Base-by-base conservation (phyloP, 2,329 filamentous ascomycete genomes). In the Aspergillus flavus region DNA sequence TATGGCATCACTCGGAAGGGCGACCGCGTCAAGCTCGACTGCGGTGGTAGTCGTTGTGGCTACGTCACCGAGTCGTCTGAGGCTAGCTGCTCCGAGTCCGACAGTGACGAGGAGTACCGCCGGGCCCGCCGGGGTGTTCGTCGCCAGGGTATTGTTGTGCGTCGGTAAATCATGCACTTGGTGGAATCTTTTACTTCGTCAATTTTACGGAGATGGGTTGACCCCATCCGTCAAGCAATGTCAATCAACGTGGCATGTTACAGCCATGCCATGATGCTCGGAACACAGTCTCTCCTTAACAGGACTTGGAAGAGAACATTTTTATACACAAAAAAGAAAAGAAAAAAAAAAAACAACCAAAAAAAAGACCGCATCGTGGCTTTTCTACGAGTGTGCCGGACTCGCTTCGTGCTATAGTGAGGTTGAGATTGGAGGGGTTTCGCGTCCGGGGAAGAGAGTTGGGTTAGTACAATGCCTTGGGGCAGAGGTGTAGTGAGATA, bases 1-100 rank as follows among this genome's bases (percentile, higher is more conserved):
- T 97, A 95, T 84, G 94, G 94, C 72, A 96, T 98, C 84, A 97
- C 94, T 68, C 91, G 93, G 82, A 89, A 90, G 79, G 93, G 94
- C 76, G 91, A 96, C 80, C 90, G 94, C 74, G 91, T 98, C 86
- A 95, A 94, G 87, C 89, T 97, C 79, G 94, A 97, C 87, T 98
- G 94, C 76, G 93, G 93, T 72, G 94, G 94, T 71, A 84, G 89
- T 66, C 90, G 92, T 77, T 97, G 94, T 81, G 92, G 92, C 74
- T 95, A 91, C 82, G 87, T 86, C 53, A 72, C 71, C 68, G 89
- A 92, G 73, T 76, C 75, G 5, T 88, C 91, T 65, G 86, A 84
- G 66, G 86, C 87, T 61, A 92, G 89, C 84, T 93, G 89, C 70
- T 90, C 86, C 71, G 89, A 89, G 58, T 75, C 74, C 2, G 77